Evolutionary conservation across 371 early-diverging fungal species (phyloP), one percentile per base, ranked within the genome.

Genomic region (Batrachochytrium dendrobatidis): DNA sequence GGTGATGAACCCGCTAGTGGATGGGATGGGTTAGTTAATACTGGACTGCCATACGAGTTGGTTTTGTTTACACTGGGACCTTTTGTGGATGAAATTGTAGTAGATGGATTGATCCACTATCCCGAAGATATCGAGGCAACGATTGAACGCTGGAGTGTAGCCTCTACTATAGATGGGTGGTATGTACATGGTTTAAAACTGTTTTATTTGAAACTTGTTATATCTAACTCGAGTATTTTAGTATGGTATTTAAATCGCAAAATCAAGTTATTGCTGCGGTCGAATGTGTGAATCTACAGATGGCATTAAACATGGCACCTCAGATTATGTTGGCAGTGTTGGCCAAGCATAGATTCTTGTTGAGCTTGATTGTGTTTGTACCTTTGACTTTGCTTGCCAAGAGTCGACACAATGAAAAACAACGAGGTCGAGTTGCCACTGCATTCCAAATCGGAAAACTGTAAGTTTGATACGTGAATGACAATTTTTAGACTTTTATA

Each of bases 41-140:
- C 63, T 1, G 67, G 63, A 6, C 24, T 31, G 44, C 63, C 63
- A 32, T 65, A 66, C 34, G 69, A 69, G 46, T 57, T 66, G 48
- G 63, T 66, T 32, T 60, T 92, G 55, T 91, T 85, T 74, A 88
- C 90, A 1, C 72, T 89, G 10, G 91, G 92, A 1, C 72, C 84
- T 4, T 76, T 86, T 49, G 72, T 68, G 29, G 88, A 87, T 53
- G 83, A 84, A 0, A 82, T 90, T 62, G 76, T 79, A n/a, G 76
- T 86, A 35, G 78, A 86, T 66, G 89, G 87, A 0, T 67, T 85
- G 59, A 75, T 81, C 59, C 83, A 88, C 74, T 89, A 85, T 60
- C 81, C 84, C 22, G 62, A 72, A 28, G 91, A 91, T 60, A 69
- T 91, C 25, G 92, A 92, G 67, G 59, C 67, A 8, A 82, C 87